Evolutionary conservation across 768 basidiomycete species (phyloP), one percentile per base, ranked within the genome.

Genomic region (Neoboletus brunneissimus): DNA sequence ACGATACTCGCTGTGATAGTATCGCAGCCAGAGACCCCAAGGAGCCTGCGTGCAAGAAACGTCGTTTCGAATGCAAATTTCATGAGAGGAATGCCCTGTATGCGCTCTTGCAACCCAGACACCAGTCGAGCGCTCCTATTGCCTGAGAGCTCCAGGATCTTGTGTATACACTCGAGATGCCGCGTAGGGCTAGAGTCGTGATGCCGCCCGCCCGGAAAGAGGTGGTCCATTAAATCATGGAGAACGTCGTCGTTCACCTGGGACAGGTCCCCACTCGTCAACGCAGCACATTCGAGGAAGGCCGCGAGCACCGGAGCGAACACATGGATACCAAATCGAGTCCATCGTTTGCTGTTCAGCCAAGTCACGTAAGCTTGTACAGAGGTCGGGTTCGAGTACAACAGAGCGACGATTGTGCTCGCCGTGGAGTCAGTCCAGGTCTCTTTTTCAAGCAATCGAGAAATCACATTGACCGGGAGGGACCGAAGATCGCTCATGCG

Each of bases 361-460:
- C 85, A 85, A 0, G 70, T 60, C 2, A 58, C 47, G 44, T 77
- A 75, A 3, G 58, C 51, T 5, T 64, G 59, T 9, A 53, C 44
- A 37, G 69, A 60, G 42, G 72, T 57, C 0, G 64, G 53, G 34
- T 72, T 67, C 48, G 66, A 70, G 63, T 85, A 86, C 15, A 84
- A 55, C 5, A 84, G 63, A 9, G 71, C 71, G 6, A 71, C 61
- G 15, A 85, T 66, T 22, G 80, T 78, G 37, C 66, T 73, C 18
- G 77, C 71, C 0, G 79, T 82, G 4, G 79, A 73, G 2, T 61
- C 55, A 0, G 77, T 75, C 79, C 83, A 84, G 0, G 60, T 44
- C 7, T 75, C 65, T 56, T 76, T 77, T 5, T 57, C 56, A 15
- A 87, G 71, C 53, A 84, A 74, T 48, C 16, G 65, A 58, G 27